Evolutionary conservation across 306 rosid genomes (phyloP).

Genomic region (Begonia fuchsioides): DNA sequence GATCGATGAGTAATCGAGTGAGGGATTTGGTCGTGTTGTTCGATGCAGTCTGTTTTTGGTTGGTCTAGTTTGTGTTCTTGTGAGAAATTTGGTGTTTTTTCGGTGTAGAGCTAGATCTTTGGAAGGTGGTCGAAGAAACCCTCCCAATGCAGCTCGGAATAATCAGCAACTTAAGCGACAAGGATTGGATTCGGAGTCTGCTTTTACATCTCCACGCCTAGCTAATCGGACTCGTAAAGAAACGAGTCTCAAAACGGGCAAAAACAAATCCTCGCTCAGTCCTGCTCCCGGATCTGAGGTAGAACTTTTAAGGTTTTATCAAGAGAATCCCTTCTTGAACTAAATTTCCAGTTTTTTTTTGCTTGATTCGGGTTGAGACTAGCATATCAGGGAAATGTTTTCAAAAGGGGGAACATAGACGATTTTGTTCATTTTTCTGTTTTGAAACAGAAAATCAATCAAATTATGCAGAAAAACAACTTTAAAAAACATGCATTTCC

Average conservation of each 20-base stretch:
- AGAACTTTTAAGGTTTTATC: background rate
- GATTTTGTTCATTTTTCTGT: too few species aligned
- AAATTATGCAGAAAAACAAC: too few species aligned
- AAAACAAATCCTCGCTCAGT: conserved; percentile 42
- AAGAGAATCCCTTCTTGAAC: too few species aligned
- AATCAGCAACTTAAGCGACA: conserved; percentile 30
- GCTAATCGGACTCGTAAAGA: conserved; percentile 38
- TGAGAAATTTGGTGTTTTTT: background rate
- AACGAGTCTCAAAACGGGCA: conserved; percentile 34
- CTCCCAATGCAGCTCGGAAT: conserved; percentile 36
- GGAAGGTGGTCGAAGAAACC: conserved; percentile 52
- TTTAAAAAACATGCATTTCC: too few species aligned
- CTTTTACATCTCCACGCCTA: conserved; percentile 22
- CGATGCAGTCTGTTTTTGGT: background rate
- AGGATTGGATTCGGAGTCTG: conserved; percentile 34
- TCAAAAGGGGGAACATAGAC: too few species aligned
- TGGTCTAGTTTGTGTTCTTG: too few species aligned
- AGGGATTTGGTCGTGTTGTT: background rate
- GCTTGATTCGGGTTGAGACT: too few species aligned
- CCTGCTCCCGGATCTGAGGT: conserved; percentile 68
- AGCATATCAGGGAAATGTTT: too few species aligned
- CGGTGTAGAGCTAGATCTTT: conserved; percentile 24
- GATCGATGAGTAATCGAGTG: too few species aligned
- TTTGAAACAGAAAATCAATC: too few species aligned
- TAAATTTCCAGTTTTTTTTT: too few species aligned